These are phyloP conservation scores for Thelonectria olida DNA, from an alignment of 2,329 filamentous ascomycete genomes.

Conservation along the genomic window DNA sequence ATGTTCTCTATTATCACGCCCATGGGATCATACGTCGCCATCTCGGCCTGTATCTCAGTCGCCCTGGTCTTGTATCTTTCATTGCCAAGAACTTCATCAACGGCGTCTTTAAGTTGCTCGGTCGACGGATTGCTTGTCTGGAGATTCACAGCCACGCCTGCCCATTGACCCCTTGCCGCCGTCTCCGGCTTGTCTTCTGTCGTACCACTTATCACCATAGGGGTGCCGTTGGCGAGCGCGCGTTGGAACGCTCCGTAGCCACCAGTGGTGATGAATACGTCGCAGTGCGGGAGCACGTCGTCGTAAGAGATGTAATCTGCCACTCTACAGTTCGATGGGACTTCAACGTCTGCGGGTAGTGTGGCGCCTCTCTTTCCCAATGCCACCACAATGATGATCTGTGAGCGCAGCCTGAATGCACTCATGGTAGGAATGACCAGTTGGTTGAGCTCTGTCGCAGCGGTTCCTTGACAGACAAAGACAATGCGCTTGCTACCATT, in stretches of 20 bases:
- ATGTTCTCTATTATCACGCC: too few species aligned
- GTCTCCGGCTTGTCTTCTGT: slow-evolving; percentile 3
- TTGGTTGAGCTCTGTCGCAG: slow-evolving; percentile 14
- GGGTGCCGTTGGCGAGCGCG: slow-evolving; percentile 3
- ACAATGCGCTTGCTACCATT: slow-evolving; percentile 6
- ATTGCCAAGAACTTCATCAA: too few species aligned
- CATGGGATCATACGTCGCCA: too few species aligned
- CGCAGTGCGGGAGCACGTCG: too few species aligned
- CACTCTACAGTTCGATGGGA: too few species aligned
- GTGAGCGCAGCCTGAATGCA: slow-evolving; percentile 10
- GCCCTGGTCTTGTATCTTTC: too few species aligned
- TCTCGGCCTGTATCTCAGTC: too few species aligned
- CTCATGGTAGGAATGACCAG: slow-evolving; percentile 13
- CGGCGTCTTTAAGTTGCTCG: background rate
- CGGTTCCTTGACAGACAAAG: slow-evolving; percentile 22
- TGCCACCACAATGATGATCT: too few species aligned
- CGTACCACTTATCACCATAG: background rate
- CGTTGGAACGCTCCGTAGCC: slow-evolving; percentile 6
- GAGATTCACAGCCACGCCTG: background rate
- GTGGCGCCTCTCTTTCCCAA: too few species aligned
- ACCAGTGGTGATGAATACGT: background rate
- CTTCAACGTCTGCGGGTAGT: too few species aligned
- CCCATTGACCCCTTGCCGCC: background rate
- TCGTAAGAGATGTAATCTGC: too few species aligned
- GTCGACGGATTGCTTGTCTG: background rate